These are phyloP conservation scores for Aeschynomene evenia DNA, from an alignment of 306 rosid genomes.

Conservation along the genomic window DNA sequence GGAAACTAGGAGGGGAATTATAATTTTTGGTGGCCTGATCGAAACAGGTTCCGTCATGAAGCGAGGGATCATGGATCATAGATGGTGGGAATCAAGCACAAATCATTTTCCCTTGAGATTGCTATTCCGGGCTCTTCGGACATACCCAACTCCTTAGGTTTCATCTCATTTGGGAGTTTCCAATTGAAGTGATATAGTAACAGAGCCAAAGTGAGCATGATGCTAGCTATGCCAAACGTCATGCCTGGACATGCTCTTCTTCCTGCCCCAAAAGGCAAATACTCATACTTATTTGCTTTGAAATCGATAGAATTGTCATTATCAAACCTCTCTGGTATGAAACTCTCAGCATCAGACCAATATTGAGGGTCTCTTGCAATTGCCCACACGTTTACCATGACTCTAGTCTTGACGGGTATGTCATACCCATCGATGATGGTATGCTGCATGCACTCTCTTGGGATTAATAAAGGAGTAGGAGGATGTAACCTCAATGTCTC, in stretches of 20 bases:
- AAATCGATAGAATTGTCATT: background rate
- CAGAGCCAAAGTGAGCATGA: background rate
- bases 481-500: slow-evolving; percentile 27
- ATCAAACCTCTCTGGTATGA: background rate
- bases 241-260: slow-evolving; percentile 12
- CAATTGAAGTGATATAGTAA: slow-evolving; percentile 4
- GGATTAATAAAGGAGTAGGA: slow-evolving; percentile 21
- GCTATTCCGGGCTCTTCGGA: background rate
- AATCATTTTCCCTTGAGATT: background rate
- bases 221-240: background rate
- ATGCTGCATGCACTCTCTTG: slow-evolving; percentile 21
- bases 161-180: background rate
- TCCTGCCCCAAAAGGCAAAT: background rate
- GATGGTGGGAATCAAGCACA: background rate
- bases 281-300: slow-evolving; percentile 23
- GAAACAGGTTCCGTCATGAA: background rate
- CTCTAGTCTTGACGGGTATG: background rate
- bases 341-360: slow-evolving; percentile 8
- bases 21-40: too few relatives aligned
- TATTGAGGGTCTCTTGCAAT: background rate
- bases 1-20: too few relatives aligned
- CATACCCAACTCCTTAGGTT: background rate
- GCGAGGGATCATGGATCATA: background rate
- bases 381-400: background rate
- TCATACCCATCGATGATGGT: slow-evolving; percentile 6